A percentile compares a stretch with the other conserved stretches of the same genome.
phyloP scores from a whole-genome alignment of 805 yeast genomes.

The Sugiyamaella marilandica region DNA sequence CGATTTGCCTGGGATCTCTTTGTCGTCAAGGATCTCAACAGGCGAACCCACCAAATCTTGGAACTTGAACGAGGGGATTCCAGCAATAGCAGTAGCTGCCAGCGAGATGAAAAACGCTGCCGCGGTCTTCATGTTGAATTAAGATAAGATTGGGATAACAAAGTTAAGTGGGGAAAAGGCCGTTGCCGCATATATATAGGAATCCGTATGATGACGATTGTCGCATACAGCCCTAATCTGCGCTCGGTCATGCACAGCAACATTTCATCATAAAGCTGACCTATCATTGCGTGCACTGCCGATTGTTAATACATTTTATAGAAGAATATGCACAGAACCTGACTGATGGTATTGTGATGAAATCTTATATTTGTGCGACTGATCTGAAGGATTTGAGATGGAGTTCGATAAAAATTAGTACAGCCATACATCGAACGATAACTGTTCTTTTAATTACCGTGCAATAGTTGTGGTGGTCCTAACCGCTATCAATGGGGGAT shows the following conservation, averaged over 20 bases:
- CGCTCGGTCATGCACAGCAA: neutral
- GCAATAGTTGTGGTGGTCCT: too few species aligned
- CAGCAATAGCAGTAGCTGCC: neutral
- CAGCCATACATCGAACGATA: too few species aligned
- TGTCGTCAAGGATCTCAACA: conserved; percentile 3
- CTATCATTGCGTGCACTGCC: too few species aligned
- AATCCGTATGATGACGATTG: neutral
- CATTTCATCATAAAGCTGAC: too few species aligned
- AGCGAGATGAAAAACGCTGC: neutral
- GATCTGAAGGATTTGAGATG: too few species aligned
- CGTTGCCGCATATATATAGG: conserved; percentile 1
- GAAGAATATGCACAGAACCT: too few species aligned
- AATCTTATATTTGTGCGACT: too few species aligned
- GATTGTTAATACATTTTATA: too few species aligned
- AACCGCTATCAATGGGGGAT: too few species aligned
- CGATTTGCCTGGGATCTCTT: conserved; percentile 74
- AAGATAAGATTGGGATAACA: neutral
- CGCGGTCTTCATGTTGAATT: neutral
- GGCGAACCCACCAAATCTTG: neutral
- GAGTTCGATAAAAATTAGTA: too few species aligned
- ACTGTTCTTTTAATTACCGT: too few species aligned
- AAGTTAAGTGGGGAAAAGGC: neutral
- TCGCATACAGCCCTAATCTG: neutral
- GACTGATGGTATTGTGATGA: too few species aligned
- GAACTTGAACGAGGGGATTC: neutral